A percentile compares a stretch with the other conserved stretches of the same genome.
phyloP scores from a whole-genome alignment of 1,284 basidiomycete genomes.

The Irpex sp. region DNA sequence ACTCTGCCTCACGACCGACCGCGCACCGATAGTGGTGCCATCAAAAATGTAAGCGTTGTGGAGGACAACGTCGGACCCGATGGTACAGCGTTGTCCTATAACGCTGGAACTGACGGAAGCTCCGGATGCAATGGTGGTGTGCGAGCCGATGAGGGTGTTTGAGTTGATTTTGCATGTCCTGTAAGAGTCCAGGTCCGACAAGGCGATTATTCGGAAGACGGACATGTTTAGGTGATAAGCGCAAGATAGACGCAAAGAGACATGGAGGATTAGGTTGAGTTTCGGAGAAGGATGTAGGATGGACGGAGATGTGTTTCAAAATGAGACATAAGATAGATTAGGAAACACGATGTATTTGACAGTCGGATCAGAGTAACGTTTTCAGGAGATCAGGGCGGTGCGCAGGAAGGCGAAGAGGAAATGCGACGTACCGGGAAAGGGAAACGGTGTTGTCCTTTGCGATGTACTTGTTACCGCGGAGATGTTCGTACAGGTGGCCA shows the following conservation, averaged over 20 bases:
- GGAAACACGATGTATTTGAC: neutral
- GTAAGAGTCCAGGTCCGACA: neutral
- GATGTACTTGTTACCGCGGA: slow-evolving; percentile 84
- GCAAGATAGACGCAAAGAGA: neutral
- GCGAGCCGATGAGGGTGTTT: slow-evolving; percentile 79
- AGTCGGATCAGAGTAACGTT: neutral
- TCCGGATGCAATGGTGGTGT: slow-evolving; percentile 60
- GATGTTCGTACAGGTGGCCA: slow-evolving; percentile 77
- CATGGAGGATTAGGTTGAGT: neutral
- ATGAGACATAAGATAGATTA: neutral
- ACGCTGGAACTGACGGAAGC: slow-evolving; percentile 68
- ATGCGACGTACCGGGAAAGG: slow-evolving; percentile 63
- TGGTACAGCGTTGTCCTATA: slow-evolving; percentile 69
- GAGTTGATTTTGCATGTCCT: slow-evolving; percentile 82
- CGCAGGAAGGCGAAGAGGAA: neutral
- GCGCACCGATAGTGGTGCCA: slow-evolving; percentile 72
- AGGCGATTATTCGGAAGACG: neutral
- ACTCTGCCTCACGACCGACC: slow-evolving; percentile 72
- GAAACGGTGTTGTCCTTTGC: slow-evolving; percentile 71
- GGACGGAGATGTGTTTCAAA: neutral
- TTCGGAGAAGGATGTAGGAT: neutral
- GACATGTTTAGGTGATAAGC: neutral
- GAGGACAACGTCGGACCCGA: slow-evolving; percentile 65
- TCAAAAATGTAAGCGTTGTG: slow-evolving; percentile 82
- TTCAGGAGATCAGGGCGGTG: neutral